Base-by-base conservation (phyloP, 805 yeast genomes). In the Saccharomycopsis microspora region DNA sequence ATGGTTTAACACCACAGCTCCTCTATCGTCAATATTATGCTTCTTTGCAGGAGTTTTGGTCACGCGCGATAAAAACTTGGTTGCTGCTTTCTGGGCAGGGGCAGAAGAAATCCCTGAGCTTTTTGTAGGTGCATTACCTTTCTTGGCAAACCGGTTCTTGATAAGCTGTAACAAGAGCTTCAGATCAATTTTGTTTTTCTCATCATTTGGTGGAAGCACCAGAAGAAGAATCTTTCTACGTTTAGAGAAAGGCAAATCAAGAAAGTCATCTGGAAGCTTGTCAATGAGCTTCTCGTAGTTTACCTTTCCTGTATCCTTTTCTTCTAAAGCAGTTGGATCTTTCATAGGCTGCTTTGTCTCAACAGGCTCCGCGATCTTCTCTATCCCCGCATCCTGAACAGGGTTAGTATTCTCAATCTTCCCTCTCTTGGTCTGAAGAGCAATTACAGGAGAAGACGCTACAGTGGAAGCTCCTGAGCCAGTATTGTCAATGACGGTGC, bases 1-100 rank as follows among this genome's bases (percentile, higher is more conserved):
- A 55, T 78, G 77, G 10, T 76, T 79, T 65, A 82, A 55, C 1
- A 87, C 76, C 29, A 72, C 60, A 9, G 84, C 80, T 0, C 94
- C 95, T 51, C 74, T 76, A 49, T 82, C 86, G 56, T 80, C 84
- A 5, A 68, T 67, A 54, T 72, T 69, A 31, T 48, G 45, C 47
- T 51, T 68, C 59, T 37, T 67, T 4, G 39, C 38, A 33, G 43
- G 36, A 19, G 46, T 7, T 36, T 52, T 52, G 10, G 57, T 49
- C 5, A 60, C 55, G 38, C 62, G 56, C 5, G 58, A 54, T 10
- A 62, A 49, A 47, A 56, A 62, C 43, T 57, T 58, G 3, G 59
- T 49, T 3, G 66, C 65, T 9, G 60, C 55, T 5, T 34, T 41
- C 7, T 32, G 9, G n/a, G 38, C 36, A 8, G 43, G 43, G n/a